Conservation (phyloP, 257 asterid genomes). For the Schizonepeta tenuifolia region DNA sequence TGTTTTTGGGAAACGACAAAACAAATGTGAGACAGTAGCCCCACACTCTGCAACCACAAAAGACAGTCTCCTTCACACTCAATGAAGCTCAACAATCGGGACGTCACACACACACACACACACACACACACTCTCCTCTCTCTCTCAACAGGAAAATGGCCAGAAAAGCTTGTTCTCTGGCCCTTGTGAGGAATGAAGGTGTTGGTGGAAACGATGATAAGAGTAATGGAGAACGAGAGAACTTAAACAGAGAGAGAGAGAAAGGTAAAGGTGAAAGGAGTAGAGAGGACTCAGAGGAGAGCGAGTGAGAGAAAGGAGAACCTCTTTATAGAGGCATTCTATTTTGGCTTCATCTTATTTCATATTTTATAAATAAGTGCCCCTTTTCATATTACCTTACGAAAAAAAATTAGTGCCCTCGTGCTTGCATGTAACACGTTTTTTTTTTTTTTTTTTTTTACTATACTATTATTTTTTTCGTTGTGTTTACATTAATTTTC, state of each 20-base stretch:
- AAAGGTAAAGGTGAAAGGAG: constrained; percentile 28
- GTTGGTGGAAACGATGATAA: constrained; percentile 7
- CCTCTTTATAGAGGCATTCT: constrained; percentile 59
- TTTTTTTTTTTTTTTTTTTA: too few relatives aligned
- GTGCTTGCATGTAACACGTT: too few relatives aligned
- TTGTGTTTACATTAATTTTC: too few relatives aligned
- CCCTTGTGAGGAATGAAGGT: constrained; percentile 30
- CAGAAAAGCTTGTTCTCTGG: constrained; percentile 18
- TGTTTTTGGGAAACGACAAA: constrained; percentile 61
- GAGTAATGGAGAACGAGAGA: constrained; percentile 18
- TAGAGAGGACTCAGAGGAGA: constrained; percentile 40
- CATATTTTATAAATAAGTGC: too few relatives aligned
- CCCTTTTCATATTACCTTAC: too few relatives aligned
- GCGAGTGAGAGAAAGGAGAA: constrained; percentile 45
- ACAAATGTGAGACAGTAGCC: constrained; percentile 51
- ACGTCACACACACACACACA: too few relatives aligned
- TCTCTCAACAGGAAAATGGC: background rate
- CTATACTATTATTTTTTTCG: too few relatives aligned
- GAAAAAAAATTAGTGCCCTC: too few relatives aligned
- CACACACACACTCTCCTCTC: too few relatives aligned
- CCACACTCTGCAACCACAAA: background rate
- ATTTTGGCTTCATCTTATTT: constrained; percentile 42
- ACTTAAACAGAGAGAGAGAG: constrained; percentile 23
- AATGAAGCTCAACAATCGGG: constrained; percentile 28
- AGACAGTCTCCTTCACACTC: background rate